A percentile compares a stretch with the other conserved stretches of the same genome.
These are phyloP conservation scores for Arxiozyma bovina DNA, from an alignment of 1,139 yeast species.

Conservation along the genomic window DNA sequence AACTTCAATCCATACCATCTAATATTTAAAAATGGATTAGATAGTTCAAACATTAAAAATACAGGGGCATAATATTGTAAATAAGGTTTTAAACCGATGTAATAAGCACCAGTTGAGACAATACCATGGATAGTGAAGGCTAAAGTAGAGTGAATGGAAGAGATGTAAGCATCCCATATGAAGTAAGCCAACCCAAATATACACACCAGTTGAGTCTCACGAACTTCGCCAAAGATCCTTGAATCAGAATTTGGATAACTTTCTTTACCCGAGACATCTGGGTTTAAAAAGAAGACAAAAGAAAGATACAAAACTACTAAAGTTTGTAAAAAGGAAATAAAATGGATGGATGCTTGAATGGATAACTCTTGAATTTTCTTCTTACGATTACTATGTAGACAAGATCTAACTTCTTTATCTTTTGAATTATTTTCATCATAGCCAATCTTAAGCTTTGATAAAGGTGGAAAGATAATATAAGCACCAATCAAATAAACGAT, in stretches of 20 bases:
- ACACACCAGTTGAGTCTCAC: constrained; percentile 64
- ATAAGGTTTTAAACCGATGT: constrained; percentile 60
- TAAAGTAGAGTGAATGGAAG: constrained; percentile 47
- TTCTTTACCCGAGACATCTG: constrained; percentile 9
- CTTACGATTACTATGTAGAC: constrained; percentile 4
- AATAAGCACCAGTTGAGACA: constrained; percentile 70
- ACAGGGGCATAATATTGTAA: constrained; percentile 76
- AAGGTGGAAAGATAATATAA: constrained; percentile 22
- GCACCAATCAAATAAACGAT: constrained; percentile 21
- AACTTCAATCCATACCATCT: constrained; percentile 84
- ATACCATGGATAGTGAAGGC: constrained; percentile 83
- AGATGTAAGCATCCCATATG: constrained; percentile 78
- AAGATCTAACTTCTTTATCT: constrained; percentile 4
- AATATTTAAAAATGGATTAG: constrained; percentile 86
- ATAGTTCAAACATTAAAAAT: constrained; percentile 77
- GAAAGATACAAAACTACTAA: constrained; percentile 27
- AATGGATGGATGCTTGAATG: constrained; percentile 28
- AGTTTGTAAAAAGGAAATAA: constrained; percentile 29
- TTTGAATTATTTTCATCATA: constrained; percentile 8
- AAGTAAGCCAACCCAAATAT: constrained; percentile 79
- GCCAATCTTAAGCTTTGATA: constrained; percentile 14
- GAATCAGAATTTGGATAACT: constrained; percentile 32
- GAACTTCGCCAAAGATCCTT: constrained; percentile 59
- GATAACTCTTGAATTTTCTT: constrained; percentile 12
- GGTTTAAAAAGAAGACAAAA: constrained; percentile 13